A percentile compares a stretch with the other conserved stretches of the same genome.
phyloP scores from a whole-genome alignment of 805 yeast genomes.

The Komagataella ulmi region DNA sequence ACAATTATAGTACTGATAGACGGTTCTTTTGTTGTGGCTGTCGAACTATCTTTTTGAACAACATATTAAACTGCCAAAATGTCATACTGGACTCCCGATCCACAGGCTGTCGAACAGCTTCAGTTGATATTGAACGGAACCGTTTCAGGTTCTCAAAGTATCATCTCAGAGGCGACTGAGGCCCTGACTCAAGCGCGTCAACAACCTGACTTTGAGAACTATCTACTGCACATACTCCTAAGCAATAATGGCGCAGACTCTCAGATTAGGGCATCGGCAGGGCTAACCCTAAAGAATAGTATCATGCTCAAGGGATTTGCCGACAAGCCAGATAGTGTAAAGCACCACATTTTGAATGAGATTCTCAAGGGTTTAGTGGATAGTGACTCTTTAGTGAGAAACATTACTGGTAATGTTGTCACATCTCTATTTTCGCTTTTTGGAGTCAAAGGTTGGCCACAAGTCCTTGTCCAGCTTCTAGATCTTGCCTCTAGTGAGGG shows the following conservation, averaged over 20 bases:
- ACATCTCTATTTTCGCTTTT: constrained; percentile 60
- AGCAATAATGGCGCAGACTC: constrained; percentile 32
- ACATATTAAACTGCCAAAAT: constrained; percentile 8
- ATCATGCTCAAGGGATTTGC: constrained; percentile 26
- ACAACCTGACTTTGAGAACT: constrained; percentile 73
- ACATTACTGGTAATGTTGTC: constrained; percentile 83
- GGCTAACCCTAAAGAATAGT: constrained; percentile 69
- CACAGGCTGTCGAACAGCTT: constrained; percentile 48
- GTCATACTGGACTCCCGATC: constrained; percentile 59
- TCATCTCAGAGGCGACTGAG: constrained; percentile 55
- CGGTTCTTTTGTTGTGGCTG: not conserved
- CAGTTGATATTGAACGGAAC: constrained; percentile 58
- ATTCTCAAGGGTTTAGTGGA: constrained; percentile 37
- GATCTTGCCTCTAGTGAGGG: constrained; percentile 39
- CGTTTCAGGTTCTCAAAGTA: constrained; percentile 40
- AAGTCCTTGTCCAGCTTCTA: constrained; percentile 53
- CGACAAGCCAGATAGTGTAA: constrained; percentile 15
- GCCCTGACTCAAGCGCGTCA: constrained; percentile 56
- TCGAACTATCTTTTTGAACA: not conserved
- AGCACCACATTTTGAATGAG: constrained; percentile 20
- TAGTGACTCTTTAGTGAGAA: constrained; percentile 50
- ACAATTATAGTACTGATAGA: not conserved
- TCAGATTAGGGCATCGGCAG: constrained; percentile 76
- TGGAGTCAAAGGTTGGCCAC: constrained; percentile 68
- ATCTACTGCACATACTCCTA: constrained; percentile 58